phyloP scores from a whole-genome alignment of 805 yeast species.

The Pichia rugopelliculosa region DNA sequence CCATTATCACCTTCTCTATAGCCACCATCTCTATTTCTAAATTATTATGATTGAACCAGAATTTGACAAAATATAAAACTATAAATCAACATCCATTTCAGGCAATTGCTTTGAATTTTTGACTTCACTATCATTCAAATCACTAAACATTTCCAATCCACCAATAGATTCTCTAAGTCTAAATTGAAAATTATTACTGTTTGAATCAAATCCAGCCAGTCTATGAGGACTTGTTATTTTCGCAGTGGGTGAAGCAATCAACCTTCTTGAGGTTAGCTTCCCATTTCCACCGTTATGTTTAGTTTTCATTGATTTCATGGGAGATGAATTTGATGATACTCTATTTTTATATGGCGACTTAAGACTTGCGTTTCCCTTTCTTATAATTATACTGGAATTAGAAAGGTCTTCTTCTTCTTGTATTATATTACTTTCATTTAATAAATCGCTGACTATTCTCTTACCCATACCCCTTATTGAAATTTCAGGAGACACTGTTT shows the following conservation, averaged over 20 bases:
- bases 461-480: not conserved
- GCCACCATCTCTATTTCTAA: too few species aligned
- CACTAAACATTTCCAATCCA: not conserved
- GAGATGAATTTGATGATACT: not conserved
- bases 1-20: too few species aligned
- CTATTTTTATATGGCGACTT: not conserved
- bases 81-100: not conserved
- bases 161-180: slow-evolving; percentile 2
- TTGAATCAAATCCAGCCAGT: slow-evolving; percentile 14
- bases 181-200: slow-evolving; percentile 4
- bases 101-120: not conserved
- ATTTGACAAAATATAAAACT: too few species aligned
- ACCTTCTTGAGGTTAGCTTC: slow-evolving; percentile 10
- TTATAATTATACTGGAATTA: slow-evolving; percentile 6
- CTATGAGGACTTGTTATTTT: slow-evolving; percentile 15
- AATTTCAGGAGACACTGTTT: slow-evolving; percentile 1
- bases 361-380: not conserved
- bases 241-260: slow-evolving; percentile 12
- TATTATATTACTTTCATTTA: not conserved
- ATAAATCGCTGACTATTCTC: not conserved
- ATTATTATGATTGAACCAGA: too few species aligned
- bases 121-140: not conserved
- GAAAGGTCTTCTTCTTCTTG: slow-evolving; percentile 3
- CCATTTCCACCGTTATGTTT: not conserved
- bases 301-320: not conserved